phyloP scores from a whole-genome alignment of 768 basidiomycete genomes.

The Hericium coralloides region DNA sequence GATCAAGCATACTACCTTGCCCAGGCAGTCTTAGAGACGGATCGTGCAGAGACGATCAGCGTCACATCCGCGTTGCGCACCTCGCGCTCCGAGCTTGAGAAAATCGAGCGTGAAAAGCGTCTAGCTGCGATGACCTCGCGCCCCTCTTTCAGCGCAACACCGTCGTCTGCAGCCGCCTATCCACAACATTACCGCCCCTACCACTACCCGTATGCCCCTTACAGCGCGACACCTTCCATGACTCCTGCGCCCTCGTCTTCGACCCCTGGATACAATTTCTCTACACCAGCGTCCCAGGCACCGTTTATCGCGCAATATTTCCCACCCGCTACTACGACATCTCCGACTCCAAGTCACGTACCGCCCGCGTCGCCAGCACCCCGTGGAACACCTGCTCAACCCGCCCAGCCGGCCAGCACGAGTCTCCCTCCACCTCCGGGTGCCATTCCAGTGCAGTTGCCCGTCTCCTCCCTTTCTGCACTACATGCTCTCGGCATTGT shows the following conservation, averaged over 20 bases:
- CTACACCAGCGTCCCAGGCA: constrained; percentile 5
- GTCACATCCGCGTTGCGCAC: constrained; percentile 53
- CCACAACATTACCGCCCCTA: constrained; percentile 56
- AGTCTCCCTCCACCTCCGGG: constrained; percentile 22
- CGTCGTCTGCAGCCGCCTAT: constrained; percentile 10
- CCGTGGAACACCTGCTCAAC: constrained; percentile 4
- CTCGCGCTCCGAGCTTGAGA: constrained; percentile 57
- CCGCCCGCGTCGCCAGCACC: constrained; percentile 4
- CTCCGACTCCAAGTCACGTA: constrained; percentile 14
- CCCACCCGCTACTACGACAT: constrained; percentile 20
- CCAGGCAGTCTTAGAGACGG: constrained; percentile 55
- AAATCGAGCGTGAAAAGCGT: constrained; percentile 62
- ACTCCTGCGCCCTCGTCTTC: not conserved
- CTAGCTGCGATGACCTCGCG: constrained; percentile 27
- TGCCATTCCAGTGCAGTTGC: constrained; percentile 59
- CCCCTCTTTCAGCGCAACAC: constrained; percentile 5
- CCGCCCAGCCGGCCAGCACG: constrained; percentile 20
- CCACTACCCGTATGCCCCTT: constrained; percentile 53
- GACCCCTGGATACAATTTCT: constrained; percentile 12
- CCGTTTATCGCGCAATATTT: constrained; percentile 20
- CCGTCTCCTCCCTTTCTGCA: constrained; percentile 45
- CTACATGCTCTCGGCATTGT: constrained; percentile 66
- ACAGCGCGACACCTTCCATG: constrained; percentile 18
- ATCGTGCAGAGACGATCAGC: constrained; percentile 51
- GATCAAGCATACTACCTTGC: constrained; percentile 57